Base-by-base conservation (phyloP, 2,329 filamentous ascomycete species). In the Aschersonia sp. region DNA sequence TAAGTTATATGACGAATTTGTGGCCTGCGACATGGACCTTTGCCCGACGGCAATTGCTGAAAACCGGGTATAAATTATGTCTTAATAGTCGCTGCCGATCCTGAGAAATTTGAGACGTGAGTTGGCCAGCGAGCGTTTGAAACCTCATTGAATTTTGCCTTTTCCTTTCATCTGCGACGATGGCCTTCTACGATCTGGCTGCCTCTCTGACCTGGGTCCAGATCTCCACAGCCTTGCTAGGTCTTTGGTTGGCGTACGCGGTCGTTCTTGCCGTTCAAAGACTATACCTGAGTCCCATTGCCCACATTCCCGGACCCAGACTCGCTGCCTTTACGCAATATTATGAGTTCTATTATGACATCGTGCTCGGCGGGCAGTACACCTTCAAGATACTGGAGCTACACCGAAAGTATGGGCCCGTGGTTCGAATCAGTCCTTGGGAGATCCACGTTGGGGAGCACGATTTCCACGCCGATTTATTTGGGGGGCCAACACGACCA, bases 291-390 rank as follows among this genome's bases (percentile, higher is more conserved):
- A 66, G 65, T 48, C 64, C 66, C 9, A 57, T 67, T 39, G 57
- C 64, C 44, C 57, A 60, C 47, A 60, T 68, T 43, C 65, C 66
- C 0, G 66, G 66, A 4, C 65, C 65, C 46, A 63, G 54, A 51
- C 57, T 68, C 32, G 63, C 66, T 30, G 65, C 64, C 5, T 52
- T 65, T 44, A 66, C 64, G 45, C 56, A 62, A 45, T 65, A 61
- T 56, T 67, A 67, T 48, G 65, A 67, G 51, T 61, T 63, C 45
- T 72, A 69, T 54, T 69, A 69, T 49, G 67, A 72, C 47, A 57
- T 69, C 22, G 47, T 67, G 41, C 56, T 63, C 5, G 61, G 63
- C 5, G 69, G 67, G 2, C 58, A 66, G 53, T 71, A 69, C 50
- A 66, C 58, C 11, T 66, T 62, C 53, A 62, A 68, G 48, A 66